Evolutionary conservation across 257 asterid genomes (phyloP), one percentile per base, ranked within the genome.

Genomic region (Solanum arcanum): DNA sequence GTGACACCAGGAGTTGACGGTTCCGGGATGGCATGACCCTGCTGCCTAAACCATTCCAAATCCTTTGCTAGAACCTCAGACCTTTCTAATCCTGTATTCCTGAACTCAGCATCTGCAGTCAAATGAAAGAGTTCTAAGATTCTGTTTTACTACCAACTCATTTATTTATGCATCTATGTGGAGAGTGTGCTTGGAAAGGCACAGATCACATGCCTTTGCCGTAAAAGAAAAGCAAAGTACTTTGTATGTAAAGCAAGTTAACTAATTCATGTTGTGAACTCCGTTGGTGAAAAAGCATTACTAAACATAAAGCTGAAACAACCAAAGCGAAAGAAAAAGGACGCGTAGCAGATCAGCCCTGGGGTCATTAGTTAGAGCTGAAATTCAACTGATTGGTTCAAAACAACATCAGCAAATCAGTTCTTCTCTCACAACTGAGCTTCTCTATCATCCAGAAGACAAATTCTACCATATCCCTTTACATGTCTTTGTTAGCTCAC

Each of bases 11-110:
- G 97, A 23, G 92, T 86, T 49, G 98, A 94, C 72, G 98, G 96
- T 85, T 94, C 96, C 2, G 99, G 99, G 69, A 95, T 93, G 86
- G 86, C 80, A 89, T 94, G 87, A 12, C 98, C 99, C 88, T 95
- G 98, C 88, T 91, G 88, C 93, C 88, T 93, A 86, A 97, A 95
- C 99, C 99, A 95, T 84, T 95, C 96, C 81, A 97, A 91, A 92
- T 97, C 98, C 75, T 94, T 95, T 18, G 92, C 93, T 46, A 97
- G 95, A 27, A 90, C 39, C 78, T 86, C 92, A 23, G 98, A 92
- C 91, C 99, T 94, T 93, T 97, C 99, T 59, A 97, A 91, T 27
- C 98, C 99, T 1, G 99, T 97, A 91, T 94, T 94, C 94, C 91
- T 92, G 88, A 97, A 97, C 84, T 94, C 98, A 44, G 93, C 94